Conservation (phyloP, 495 filamentous ascomycete species). For the Chaetomidium leptoderma region DNA sequence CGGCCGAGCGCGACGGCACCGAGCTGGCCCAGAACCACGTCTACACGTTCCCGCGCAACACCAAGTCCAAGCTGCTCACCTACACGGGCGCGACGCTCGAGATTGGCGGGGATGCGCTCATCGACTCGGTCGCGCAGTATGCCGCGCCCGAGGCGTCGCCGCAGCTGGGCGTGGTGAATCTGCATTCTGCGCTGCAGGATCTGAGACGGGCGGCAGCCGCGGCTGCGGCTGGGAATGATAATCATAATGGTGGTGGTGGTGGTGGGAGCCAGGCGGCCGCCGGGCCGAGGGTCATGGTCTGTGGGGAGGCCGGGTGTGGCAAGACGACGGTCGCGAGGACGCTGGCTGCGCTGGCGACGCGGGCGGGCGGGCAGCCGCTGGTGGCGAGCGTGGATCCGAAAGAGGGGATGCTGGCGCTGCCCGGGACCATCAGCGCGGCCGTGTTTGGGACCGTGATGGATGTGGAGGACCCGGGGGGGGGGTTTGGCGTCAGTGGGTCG, state of each 20-base stretch:
- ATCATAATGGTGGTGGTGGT: not conserved
- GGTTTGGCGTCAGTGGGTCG: slow-evolving; percentile 79
- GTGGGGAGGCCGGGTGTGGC: slow-evolving; percentile 75
- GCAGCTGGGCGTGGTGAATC: slow-evolving; percentile 75
- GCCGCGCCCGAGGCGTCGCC: slow-evolving; percentile 84
- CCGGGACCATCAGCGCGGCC: slow-evolving; percentile 78
- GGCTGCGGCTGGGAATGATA: not conserved
- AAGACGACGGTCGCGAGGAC: slow-evolving; percentile 83
- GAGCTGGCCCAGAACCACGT: slow-evolving; percentile 77
- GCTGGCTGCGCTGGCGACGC: slow-evolving; percentile 75
- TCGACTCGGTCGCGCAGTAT: slow-evolving; percentile 44
- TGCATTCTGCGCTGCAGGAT: slow-evolving; percentile 78
- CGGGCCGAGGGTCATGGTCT: slow-evolving; percentile 77
- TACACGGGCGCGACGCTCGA: slow-evolving; percentile 86
- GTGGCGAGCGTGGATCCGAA: slow-evolving; percentile 82
- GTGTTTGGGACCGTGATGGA: slow-evolving; percentile 82
- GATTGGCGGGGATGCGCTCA: slow-evolving; percentile 51
- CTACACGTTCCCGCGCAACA: slow-evolving; percentile 72
- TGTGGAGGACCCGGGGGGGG: slow-evolving; percentile 62
- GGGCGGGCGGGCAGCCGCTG: slow-evolving; percentile 69
- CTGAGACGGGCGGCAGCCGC: slow-evolving; percentile 53
- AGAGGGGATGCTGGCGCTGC: slow-evolving; percentile 80
- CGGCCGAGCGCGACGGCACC: slow-evolving; percentile 92
- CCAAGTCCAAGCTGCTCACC: slow-evolving; percentile 83
- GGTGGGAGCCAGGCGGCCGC: not conserved